Percentiles rank a stretch among this genome's conserved stretches.
Evolutionary conservation across 192 early-diverging fungal species (phyloP).

Genomic region (Backusella tarrabulga): DNA sequence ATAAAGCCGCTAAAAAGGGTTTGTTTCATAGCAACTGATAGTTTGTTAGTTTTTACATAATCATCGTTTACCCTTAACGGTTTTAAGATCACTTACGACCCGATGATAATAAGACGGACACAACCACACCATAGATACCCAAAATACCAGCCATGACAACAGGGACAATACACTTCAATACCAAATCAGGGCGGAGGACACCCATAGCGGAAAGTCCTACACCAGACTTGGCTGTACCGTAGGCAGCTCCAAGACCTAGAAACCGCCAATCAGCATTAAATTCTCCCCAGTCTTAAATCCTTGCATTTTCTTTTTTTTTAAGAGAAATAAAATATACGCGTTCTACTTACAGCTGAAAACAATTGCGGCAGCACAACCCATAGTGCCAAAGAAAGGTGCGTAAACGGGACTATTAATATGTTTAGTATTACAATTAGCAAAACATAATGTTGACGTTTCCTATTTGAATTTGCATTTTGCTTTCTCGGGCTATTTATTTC

Average conservation of each 20-base stretch:
- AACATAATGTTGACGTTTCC: not conserved
- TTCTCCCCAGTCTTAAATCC: not conserved
- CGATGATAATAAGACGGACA: conserved; percentile 87
- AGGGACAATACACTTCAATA: conserved; percentile 88
- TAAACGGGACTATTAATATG: conserved; percentile 70
- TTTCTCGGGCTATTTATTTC: conserved; percentile 4
- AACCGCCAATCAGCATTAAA: not conserved
- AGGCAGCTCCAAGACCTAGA: conserved; percentile 90
- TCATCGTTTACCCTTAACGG: not conserved
- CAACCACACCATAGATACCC: conserved; percentile 97
- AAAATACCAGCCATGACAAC: conserved; percentile 99
- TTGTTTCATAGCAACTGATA: conserved; percentile 37
- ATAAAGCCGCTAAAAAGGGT: conserved; percentile 78
- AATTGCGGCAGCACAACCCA: conserved; percentile 88
- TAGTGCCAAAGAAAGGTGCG: conserved; percentile 93
- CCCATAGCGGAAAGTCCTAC: conserved; percentile 95
- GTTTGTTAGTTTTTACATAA: not conserved
- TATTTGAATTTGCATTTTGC: not conserved
- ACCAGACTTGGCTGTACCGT: conserved; percentile 97
- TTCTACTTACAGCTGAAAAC: conserved; percentile 82
- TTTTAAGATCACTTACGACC: conserved; percentile 52
- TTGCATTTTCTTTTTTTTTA: not conserved
- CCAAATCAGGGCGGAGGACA: conserved; percentile 89
- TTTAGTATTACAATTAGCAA: not conserved
- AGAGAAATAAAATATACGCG: not conserved